Base-by-base conservation (phyloP, 371 early-diverging fungal species). In the Saksenaea vasiformis region DNA sequence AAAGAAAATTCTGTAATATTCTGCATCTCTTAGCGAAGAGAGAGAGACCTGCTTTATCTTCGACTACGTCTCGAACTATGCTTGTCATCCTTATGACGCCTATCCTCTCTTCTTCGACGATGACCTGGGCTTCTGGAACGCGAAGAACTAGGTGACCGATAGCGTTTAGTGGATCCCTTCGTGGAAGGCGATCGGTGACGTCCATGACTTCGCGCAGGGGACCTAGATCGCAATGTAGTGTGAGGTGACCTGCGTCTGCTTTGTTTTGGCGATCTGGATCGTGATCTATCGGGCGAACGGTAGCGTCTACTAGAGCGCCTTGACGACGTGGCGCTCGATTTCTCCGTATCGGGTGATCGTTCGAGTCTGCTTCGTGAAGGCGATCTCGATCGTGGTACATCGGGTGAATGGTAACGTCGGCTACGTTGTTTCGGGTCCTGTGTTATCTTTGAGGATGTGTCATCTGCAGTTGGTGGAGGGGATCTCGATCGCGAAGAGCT, bases 401-500 rank as follows among this genome's bases (percentile, higher is more conserved):
- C 58, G 1, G 67, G 65, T 8, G 64, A 64, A 36, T 60, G 58
- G 51, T 71, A 43, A 62, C 58, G 35, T 38, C 15, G 5, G 17
- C 38, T 44, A 11, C 9, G 65, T 3, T 51, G 36, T 15, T 31
- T 51, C 17, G 59, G 41, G 2, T 31, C 31, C 10, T 22, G n/a
- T 7, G 17, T 22, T 22, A 19, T 22, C 5, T 11, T 47, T n/a
- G 1, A 10, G 5, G 51, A 47, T 22, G n/a, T 4, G 5, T 47
- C 22, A 22, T 17, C 8, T 47, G 7, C 5, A 2, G 1, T 10
- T 22, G 19, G 22, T 22, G 24, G 10, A 5, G 66, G 70, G 5
- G 71, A 64, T 24, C 66, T 58, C 5, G 62, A 61, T 35, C 61
- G 31, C 14, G 61, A 64, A 7, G 64, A 63, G 17, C 54, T 62